phyloP scores from a whole-genome alignment of 495 filamentous ascomycete species.

The Aspergillus sclerotiicarbonarius region DNA sequence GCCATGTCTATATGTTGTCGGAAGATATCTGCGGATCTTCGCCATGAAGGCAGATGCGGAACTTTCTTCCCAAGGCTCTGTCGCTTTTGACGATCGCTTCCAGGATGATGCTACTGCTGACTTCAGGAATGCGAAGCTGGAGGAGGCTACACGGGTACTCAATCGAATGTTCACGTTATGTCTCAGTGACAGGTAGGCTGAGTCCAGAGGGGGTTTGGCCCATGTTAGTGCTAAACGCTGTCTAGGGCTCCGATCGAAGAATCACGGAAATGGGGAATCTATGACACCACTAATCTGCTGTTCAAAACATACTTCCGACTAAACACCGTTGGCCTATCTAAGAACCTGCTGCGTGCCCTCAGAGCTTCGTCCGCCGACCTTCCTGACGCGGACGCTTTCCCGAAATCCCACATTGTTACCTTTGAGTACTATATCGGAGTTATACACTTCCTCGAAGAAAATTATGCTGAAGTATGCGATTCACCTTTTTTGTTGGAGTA shows the following conservation, averaged over 20 bases:
- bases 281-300: constrained; percentile 85
- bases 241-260: constrained; percentile 77
- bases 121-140: constrained; percentile 71
- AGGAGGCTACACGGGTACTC: constrained; percentile 83
- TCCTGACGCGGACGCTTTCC: constrained; percentile 70
- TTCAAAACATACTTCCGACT: constrained; percentile 99
- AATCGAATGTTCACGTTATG: constrained; percentile 88
- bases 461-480: constrained; percentile 66
- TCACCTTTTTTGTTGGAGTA: not conserved
- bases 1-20: constrained; percentile 79
- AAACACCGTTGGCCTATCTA: constrained; percentile 81
- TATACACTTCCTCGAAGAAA: constrained; percentile 85
- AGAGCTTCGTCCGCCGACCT: constrained; percentile 73
- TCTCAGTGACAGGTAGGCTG: constrained; percentile 76
- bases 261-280: constrained; percentile 95
- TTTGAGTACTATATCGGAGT: constrained; percentile 95
- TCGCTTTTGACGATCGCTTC: constrained; percentile 48
- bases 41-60: constrained; percentile 80
- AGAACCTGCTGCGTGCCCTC: constrained; percentile 82
- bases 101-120: constrained; percentile 76
- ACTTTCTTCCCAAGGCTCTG: constrained; percentile 40
- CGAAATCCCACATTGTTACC: constrained; percentile 87
- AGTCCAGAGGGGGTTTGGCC: not conserved
- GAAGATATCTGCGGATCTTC: constrained; percentile 79
- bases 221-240: constrained; percentile 21